These are phyloP conservation scores for Epichloe aotearoae DNA, from an alignment of 2,329 filamentous ascomycete genomes.

Conservation along the genomic window DNA sequence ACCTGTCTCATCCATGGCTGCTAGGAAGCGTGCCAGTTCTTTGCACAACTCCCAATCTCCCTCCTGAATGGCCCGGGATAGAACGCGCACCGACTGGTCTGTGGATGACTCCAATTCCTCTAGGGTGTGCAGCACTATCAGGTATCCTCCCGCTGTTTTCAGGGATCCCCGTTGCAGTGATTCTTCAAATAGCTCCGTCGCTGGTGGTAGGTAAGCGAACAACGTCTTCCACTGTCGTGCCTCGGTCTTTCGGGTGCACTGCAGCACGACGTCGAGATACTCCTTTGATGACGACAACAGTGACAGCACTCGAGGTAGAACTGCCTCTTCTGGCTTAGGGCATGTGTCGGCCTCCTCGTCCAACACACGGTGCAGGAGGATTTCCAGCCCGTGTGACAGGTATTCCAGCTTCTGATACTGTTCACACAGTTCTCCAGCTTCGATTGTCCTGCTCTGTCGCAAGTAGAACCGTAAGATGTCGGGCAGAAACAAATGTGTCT, in stretches of 20 bases:
- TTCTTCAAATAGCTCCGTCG: slow-evolving; percentile 86
- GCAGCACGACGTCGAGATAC: slow-evolving; percentile 90
- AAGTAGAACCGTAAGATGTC: slow-evolving; percentile 74
- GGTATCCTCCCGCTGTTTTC: slow-evolving; percentile 90
- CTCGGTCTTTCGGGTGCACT: slow-evolving; percentile 95
- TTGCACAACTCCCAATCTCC: slow-evolving; percentile 93
- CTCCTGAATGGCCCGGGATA: slow-evolving; percentile 69
- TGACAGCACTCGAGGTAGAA: slow-evolving; percentile 50
- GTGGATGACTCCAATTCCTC: slow-evolving; percentile 56
- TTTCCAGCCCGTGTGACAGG: slow-evolving; percentile 83
- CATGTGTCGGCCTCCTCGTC: slow-evolving; percentile 81
- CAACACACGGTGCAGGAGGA: slow-evolving; percentile 82
- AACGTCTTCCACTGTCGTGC: slow-evolving; percentile 89
- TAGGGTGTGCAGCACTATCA: slow-evolving; percentile 84
- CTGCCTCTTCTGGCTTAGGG: slow-evolving; percentile 47
- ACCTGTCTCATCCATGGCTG: slow-evolving; percentile 79
- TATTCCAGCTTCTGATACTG: slow-evolving; percentile 82
- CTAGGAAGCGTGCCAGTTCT: slow-evolving; percentile 86
- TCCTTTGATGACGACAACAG: slow-evolving; percentile 60
- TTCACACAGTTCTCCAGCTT: slow-evolving; percentile 69
- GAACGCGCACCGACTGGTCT: slow-evolving; percentile 67
- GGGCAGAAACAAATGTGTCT: slow-evolving; percentile 89
- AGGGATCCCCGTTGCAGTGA: slow-evolving; percentile 72
- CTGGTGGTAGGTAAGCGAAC: slow-evolving; percentile 81
- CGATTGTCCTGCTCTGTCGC: slow-evolving; percentile 59